These are phyloP conservation scores for Yamadazyma trypodendri DNA, from an alignment of 1,139 yeast species.

Conservation along the genomic window DNA sequence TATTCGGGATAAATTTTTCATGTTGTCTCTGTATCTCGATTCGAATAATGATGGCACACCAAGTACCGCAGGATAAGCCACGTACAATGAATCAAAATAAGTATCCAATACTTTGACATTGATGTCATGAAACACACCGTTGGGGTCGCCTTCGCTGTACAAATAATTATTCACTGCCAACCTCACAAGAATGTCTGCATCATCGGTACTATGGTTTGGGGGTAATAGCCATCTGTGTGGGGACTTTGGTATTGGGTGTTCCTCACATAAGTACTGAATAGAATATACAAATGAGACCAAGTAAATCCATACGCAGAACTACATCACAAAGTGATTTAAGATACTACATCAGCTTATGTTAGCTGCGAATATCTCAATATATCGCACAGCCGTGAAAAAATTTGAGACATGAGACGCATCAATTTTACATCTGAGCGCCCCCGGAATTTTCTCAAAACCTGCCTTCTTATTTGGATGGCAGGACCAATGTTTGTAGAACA, in stretches of 20 bases:
- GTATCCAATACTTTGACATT: conserved; percentile 13
- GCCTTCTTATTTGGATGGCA: too few species aligned
- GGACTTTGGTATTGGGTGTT: neutral
- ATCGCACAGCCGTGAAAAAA: too few species aligned
- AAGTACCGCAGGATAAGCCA: conserved; percentile 13
- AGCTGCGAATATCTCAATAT: too few species aligned
- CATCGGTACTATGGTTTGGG: conserved; percentile 11
- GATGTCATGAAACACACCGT: conserved; percentile 13
- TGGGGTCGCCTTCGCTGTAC: conserved; percentile 5
- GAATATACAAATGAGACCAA: neutral
- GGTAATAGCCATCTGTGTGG: conserved; percentile 13
- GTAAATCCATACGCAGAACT: neutral
- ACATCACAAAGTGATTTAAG: neutral
- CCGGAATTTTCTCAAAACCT: too few species aligned
- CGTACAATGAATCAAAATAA: conserved; percentile 11
- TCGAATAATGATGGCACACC: conserved; percentile 4
- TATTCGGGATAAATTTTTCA: conserved; percentile 11
- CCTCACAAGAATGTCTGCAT: conserved; percentile 13
- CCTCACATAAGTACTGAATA: conserved; percentile 1
- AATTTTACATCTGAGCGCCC: too few species aligned
- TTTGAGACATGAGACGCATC: too few species aligned
- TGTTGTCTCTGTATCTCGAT: conserved; percentile 11
- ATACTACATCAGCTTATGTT: too few species aligned
- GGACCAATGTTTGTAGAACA: too few species aligned
- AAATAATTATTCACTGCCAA: conserved; percentile 15